Evolutionary conservation across 2,329 filamentous ascomycete genomes (phyloP), one percentile per base, ranked within the genome.

Genomic region (Aspergillus oerlinghausenensis): DNA sequence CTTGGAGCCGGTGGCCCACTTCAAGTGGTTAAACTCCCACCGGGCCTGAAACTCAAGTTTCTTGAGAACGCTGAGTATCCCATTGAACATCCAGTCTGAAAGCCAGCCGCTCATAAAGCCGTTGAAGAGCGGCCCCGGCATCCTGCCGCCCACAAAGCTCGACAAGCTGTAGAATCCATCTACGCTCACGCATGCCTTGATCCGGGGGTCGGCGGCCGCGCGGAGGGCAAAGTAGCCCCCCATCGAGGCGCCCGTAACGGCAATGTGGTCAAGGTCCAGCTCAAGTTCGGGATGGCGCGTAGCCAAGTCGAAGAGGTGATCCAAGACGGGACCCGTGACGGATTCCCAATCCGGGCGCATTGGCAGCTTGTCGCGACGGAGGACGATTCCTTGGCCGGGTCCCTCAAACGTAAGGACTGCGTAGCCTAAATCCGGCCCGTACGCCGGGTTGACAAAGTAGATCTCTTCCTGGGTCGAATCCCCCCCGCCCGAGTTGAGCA

Each of bases 221-320:
- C 80, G 74, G 6, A 82, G 68, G 1, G 79, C 76, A 50, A 73
- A 76, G 59, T 81, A 81, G 0, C 73, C 80, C 2, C 80, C 79
- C 60, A 80, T 67, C 2, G 73, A 73, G 0, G 71, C 68, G 0
- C 79, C 78, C 1, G 63, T 53, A 19, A 79, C 54, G 0, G 73
- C 73, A 17, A 81, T 65, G 8, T 65, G 62, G 1, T 66, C 60
- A 0, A 73, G 43, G 52, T 81, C 77, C 0, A 80, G 66, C 0
- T 72, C 57, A 0, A 64, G 38, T 32, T 53, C 45, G 40, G 54
- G 54, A 49, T 55, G 50, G 43, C 42, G 26, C 14, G 49, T n/a
- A 19, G 64, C 55, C 3, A 66, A 35, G 8, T 55, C 50, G 7
- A 56, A 21, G 29, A 75, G 62, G 35, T 66, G 62, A 51, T 76